Base-by-base conservation (phyloP, 2,329 filamentous ascomycete genomes). In the Penicillium frequentans region DNA sequence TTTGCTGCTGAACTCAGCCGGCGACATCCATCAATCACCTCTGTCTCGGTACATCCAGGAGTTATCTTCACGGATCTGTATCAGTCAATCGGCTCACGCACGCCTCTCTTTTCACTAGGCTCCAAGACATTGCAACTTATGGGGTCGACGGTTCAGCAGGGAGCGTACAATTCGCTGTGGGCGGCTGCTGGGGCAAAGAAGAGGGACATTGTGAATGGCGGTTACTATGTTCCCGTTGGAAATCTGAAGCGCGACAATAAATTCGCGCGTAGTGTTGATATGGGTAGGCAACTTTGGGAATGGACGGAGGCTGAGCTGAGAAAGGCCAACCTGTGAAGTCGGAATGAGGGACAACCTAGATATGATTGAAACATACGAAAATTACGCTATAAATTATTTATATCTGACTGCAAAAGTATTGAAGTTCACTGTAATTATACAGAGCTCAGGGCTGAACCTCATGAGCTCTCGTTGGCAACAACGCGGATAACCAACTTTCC, bases 1-100 rank as follows among this genome's bases (percentile, higher is more conserved):
- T 76, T 74, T 26, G 74, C 77, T 1, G 68, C 70, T 1, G 75
- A 79, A 51, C 58, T 81, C 2, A 73, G 72, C 5, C 68, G 73
- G 4, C 71, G 73, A 0, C 70, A 76, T 46, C 66, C 66, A 5
- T 62, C 65, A 0, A 53, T 68, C 27, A 63, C 56, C 78, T 56
- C 73, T 23, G 70, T 81, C n/a, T 73, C 75, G 0, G 65, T 82
- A 1, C 80, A 82, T 56, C 80, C 80, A 0, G 80, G 80, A 1
- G 64, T 78, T n/a, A 70, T 74, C 31, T 46, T 69, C 16, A 75
- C 72, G 1, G 65, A 71, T 46, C 50, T 75, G 1, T 72, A 73
- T 24, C 58, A 54, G 2, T 50, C 71, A 0, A 49, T 66, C 1
- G 57, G 45, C 14, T 31, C 58, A n/a, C 43, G 55, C 2, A 64